Evolutionary conservation across 352 stramenopile species (phyloP).

Genomic region (Halophytophthora batemanensis): DNA sequence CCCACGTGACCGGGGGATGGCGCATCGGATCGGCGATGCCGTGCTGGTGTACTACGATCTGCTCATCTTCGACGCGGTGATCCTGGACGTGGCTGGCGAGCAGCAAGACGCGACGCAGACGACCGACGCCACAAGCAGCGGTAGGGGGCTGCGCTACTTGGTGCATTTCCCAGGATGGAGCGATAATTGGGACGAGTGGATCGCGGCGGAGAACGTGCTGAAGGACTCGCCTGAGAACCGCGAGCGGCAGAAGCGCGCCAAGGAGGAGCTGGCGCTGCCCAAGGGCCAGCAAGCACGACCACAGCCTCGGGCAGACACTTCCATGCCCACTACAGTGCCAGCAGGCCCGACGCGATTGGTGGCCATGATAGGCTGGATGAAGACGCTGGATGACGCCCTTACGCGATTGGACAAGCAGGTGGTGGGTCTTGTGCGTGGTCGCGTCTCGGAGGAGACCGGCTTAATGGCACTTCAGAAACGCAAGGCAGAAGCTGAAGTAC

Average conservation of each 20-base stretch:
- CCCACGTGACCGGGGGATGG: constrained; percentile 8
- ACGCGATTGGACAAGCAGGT: constrained; percentile 25
- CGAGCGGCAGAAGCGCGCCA: constrained; percentile 24
- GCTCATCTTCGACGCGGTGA: constrained; percentile 26
- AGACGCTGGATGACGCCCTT: constrained; percentile 26
- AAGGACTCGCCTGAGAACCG: constrained; percentile 23
- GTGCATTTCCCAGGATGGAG: constrained; percentile 27
- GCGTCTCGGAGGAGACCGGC: constrained; percentile 19
- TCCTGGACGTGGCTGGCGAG: constrained; percentile 12
- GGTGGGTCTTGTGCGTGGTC: constrained; percentile 15
- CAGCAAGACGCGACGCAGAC: no score
- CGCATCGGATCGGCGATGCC: constrained; percentile 17
- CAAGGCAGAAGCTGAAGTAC: constrained; percentile 27
- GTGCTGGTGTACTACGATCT: constrained; percentile 36
- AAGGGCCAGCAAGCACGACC: constrained; percentile 16
- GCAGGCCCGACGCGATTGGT: constrained; percentile 16
- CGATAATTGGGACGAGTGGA: constrained; percentile 26
- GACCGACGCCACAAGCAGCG: background rate
- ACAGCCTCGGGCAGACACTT: constrained; percentile 5
- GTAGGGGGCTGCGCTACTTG: constrained; percentile 5
- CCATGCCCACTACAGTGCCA: constrained; percentile 15
- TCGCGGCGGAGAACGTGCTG: constrained; percentile 20
- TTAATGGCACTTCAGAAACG: constrained; percentile 19
- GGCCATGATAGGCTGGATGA: constrained; percentile 30
- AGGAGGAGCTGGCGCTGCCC: constrained; percentile 20